A percentile compares a stretch with the other conserved stretches of the same genome.
Conservation (phyloP, 192 early-diverging fungal species). For the Entomortierella beljakovae region DNA sequence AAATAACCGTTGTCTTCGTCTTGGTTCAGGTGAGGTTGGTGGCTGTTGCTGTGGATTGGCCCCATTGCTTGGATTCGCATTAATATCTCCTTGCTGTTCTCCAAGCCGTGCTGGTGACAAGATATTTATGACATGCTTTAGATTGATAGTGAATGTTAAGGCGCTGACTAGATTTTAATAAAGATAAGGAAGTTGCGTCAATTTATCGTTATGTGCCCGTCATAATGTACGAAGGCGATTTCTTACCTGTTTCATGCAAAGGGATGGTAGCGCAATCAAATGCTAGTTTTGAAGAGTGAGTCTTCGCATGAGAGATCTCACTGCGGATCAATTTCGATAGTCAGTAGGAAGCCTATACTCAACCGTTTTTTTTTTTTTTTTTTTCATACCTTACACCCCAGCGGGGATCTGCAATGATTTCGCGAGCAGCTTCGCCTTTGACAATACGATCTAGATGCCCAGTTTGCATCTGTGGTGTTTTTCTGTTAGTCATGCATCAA, state of each 20-base stretch:
- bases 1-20: slow-evolving; percentile 1
- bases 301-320: slow-evolving; percentile 36
- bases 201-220: no score
- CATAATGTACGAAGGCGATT: neutral
- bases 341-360: slow-evolving; percentile 4
- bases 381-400: slow-evolving; percentile 58
- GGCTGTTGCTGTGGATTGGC: no score
- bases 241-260: slow-evolving; percentile 12
- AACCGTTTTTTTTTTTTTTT: neutral
- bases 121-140: slow-evolving; percentile 29
- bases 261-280: slow-evolving; percentile 38
- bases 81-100: slow-evolving; percentile 5
- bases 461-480: slow-evolving; percentile 71
- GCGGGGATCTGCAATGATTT: slow-evolving; percentile 69
- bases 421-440: slow-evolving; percentile 60
- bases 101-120: slow-evolving; percentile 11
- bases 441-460: slow-evolving; percentile 79
- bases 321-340: neutral
- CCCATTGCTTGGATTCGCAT: no score
- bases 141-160: slow-evolving; percentile 8
- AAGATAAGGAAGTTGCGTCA: no score
- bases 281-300: slow-evolving; percentile 15
- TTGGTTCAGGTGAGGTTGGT: neutral
- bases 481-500: no score
- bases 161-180: slow-evolving; percentile 3